Conservation (phyloP, 257 asterid genomes). For the Agastache rugosa region DNA sequence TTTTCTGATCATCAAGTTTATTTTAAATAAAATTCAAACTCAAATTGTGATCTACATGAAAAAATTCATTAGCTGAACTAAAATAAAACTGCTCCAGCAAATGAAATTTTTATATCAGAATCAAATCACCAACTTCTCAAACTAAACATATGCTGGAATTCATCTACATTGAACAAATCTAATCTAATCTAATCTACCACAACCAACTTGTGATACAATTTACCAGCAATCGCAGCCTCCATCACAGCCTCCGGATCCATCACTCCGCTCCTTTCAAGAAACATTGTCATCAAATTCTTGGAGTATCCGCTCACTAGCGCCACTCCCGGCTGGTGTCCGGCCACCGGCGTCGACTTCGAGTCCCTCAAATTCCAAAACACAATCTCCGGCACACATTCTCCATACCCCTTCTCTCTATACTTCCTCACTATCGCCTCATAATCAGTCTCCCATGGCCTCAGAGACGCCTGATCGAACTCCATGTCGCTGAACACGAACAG, state of each 20-base stretch:
- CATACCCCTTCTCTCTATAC: conserved; percentile 41
- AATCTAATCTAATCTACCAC: conserved; percentile 28
- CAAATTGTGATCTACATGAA: too few species aligned
- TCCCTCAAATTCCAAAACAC: conserved; percentile 61
- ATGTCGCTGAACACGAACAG: conserved; percentile 58
- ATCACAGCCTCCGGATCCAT: conserved; percentile 44
- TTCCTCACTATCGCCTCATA: conserved; percentile 52
- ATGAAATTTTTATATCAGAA: too few species aligned
- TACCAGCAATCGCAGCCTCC: conserved; percentile 54
- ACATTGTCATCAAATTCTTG: conserved; percentile 51
- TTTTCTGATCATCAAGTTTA: too few species aligned
- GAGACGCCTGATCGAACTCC: conserved; percentile 44
- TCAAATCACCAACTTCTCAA: too few species aligned
- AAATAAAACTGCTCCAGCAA: too few species aligned
- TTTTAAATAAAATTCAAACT: too few species aligned
- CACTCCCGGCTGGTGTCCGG: conserved; percentile 40
- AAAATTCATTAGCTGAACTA: too few species aligned
- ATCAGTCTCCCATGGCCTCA: conserved; percentile 49
- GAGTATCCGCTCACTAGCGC: conserved; percentile 58
- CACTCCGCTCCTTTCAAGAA: conserved; percentile 38
- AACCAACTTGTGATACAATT: conserved; percentile 45
- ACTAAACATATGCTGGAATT: too few species aligned
- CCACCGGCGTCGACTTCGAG: conserved; percentile 50
- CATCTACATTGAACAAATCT: too few species aligned
- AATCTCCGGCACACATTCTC: too few species aligned